A percentile compares a stretch with the other conserved stretches of the same genome.
Conservation (phyloP, 257 asterid species). For the Primulina tabacum region DNA sequence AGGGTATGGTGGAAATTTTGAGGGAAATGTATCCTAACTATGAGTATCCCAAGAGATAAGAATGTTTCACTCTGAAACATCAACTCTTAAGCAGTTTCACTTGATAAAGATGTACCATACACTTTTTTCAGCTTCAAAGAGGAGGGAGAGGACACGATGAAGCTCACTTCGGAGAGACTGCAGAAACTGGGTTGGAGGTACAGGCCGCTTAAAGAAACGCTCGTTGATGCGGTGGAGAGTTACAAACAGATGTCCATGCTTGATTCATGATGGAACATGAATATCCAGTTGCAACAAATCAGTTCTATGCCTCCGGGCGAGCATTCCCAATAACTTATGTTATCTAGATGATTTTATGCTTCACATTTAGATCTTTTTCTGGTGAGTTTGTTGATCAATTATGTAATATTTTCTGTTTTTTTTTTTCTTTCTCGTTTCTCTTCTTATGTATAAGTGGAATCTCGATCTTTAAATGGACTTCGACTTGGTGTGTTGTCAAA, state of each 20-base stretch:
- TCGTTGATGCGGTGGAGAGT: constrained; percentile 59
- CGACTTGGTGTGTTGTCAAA: too few species aligned
- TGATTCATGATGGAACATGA: constrained; percentile 18
- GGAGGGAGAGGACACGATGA: constrained; percentile 21
- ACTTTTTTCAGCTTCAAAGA: constrained; percentile 48
- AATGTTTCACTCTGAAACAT: background rate
- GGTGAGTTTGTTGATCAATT: too few species aligned
- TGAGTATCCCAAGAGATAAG: constrained; percentile 69
- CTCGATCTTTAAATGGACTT: too few species aligned
- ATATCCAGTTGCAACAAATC: too few species aligned
- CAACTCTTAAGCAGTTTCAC: background rate
- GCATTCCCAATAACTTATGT: background rate
- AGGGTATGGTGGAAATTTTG: constrained; percentile 45
- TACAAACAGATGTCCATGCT: constrained; percentile 50
- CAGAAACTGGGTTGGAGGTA: constrained; percentile 64
- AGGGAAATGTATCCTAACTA: constrained; percentile 50
- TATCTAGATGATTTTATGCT: too few species aligned
- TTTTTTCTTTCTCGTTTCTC: too few species aligned
- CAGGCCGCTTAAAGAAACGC: constrained; percentile 58
- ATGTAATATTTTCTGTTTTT: too few species aligned
- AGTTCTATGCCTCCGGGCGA: background rate
- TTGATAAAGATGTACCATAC: background rate
- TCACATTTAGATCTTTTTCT: background rate
- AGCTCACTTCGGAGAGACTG: constrained; percentile 50
- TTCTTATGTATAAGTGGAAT: too few species aligned